These are phyloP conservation scores for Nothophoma quercina DNA, from an alignment of 2,329 filamentous ascomycete species.

Conservation along the genomic window DNA sequence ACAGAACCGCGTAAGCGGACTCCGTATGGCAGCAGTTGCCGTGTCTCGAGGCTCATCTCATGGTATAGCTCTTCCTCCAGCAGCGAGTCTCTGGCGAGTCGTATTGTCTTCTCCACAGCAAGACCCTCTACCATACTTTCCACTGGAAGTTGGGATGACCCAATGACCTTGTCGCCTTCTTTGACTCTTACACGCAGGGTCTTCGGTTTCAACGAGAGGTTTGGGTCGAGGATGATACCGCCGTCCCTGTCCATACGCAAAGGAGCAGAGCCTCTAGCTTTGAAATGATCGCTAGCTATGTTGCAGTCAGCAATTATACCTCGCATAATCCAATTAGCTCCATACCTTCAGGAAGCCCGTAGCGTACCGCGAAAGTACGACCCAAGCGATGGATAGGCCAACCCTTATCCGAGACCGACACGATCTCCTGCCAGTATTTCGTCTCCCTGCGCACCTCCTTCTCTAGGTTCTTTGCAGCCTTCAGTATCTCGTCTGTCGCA, in stretches of 20 bases:
- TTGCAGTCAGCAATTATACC: not conserved
- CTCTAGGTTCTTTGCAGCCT: conserved; percentile 75
- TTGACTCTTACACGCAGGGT: conserved; percentile 73
- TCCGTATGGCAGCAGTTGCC: conserved; percentile 73
- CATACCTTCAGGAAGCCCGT: conserved; percentile 81
- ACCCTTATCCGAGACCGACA: conserved; percentile 80
- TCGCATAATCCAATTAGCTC: not conserved
- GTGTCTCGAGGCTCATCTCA: conserved; percentile 83
- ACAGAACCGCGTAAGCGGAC: conserved; percentile 67
- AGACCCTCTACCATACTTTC: conserved; percentile 54
- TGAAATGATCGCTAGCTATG: conserved; percentile 63
- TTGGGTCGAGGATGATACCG: conserved; percentile 75
- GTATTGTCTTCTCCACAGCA: conserved; percentile 72
- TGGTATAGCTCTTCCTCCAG: conserved; percentile 90
- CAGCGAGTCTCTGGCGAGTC: conserved; percentile 78
- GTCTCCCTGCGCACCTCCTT: conserved; percentile 81
- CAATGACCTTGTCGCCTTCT: conserved; percentile 64
- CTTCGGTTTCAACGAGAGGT: conserved; percentile 62
- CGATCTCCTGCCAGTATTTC: conserved; percentile 86
- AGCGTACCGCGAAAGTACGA: conserved; percentile 77
- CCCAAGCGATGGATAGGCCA: conserved; percentile 72
- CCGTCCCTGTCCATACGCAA: conserved; percentile 79
- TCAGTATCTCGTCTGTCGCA: conserved; percentile 75
- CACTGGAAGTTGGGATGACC: conserved; percentile 56
- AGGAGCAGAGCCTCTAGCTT: conserved; percentile 79